Evolutionary conservation across 441 rosid genomes (phyloP), one percentile per base, ranked within the genome.

Genomic region (Biscutella laevigata): DNA sequence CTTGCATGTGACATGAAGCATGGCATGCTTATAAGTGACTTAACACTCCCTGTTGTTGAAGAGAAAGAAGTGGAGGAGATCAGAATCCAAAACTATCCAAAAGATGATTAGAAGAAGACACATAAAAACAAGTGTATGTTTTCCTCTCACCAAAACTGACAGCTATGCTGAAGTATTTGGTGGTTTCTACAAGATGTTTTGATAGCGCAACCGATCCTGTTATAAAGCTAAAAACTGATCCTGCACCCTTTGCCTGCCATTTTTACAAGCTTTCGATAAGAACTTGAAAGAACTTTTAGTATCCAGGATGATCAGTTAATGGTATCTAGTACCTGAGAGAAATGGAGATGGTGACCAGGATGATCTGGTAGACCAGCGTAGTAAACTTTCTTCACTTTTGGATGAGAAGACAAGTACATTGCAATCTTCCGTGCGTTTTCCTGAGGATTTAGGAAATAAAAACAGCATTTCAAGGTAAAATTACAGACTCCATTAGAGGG

Each of bases 1-100:
- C 88, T 83, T 33, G 96, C 96, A 66, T 91, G 96, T 14, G 96
- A 91, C 98, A 90, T 90, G 66, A 87, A 90, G 74, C 98, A 84
- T 3, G 95, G 96, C 96, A 90, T 59, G 82, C 95, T 88, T 64
- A 91, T 85, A 34, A 91, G 92, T 36, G 92, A 90, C 71, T 90
- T 90, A 32, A 90, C 95, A 49, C 95, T 90, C 57, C 98, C 96
- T 90, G 40, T 42, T 26, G 50, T 10, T 57, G 37, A 45, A 66
- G 3, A n/a, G n/a, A n/a, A n/a, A n/a, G n/a, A 50, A 13, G 7
- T 61, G 25, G 33, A 21, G 25, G 22, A 27, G 1, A 26, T 37
- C 30, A 52, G 20, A 9, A 42, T 36, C 27, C 61, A 32, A 42
- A 42, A 42, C 50, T 21, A 26, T 35, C 40, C 21, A 28, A 43